These are phyloP conservation scores for Rosellinia necatrix DNA, from an alignment of 2,329 filamentous ascomycete species.

Conservation along the genomic window DNA sequence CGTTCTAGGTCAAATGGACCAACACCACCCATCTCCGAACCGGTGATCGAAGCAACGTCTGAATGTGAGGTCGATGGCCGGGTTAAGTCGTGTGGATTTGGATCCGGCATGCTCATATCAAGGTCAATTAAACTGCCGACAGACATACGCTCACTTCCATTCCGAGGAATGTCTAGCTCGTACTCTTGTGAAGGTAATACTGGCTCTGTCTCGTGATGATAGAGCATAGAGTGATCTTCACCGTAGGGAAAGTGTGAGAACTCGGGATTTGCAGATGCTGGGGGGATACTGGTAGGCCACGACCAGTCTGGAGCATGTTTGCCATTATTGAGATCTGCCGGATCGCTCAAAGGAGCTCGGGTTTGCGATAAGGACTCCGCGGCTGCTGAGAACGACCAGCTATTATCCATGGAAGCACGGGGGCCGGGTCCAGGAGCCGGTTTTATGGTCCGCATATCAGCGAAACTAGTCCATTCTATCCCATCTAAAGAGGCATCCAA, in stretches of 20 bases:
- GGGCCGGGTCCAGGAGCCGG: conserved; percentile 44
- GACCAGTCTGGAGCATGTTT: conserved; percentile 62
- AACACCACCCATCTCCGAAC: conserved; percentile 58
- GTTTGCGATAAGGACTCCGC: conserved; percentile 48
- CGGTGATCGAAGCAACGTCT: conserved; percentile 59
- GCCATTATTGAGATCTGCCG: conserved; percentile 57
- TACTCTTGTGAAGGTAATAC: conserved; percentile 47
- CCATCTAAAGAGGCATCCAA: conserved; percentile 64
- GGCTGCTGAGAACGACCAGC: conserved; percentile 49
- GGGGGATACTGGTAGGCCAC: conserved; percentile 58
- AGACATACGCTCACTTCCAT: conserved; percentile 47
- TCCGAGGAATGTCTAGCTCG: conserved; percentile 46
- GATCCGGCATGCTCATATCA: conserved; percentile 59
- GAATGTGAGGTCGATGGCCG: conserved; percentile 64
- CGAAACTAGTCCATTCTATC: conserved; percentile 60
- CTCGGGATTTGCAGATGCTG: conserved; percentile 58
- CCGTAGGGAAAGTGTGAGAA: conserved; percentile 56
- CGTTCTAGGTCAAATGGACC: conserved; percentile 68
- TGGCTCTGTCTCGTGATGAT: conserved; percentile 59
- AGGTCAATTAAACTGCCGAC: conserved; percentile 57
- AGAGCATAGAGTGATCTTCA: conserved; percentile 49
- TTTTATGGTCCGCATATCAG: conserved; percentile 65
- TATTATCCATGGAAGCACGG: conserved; percentile 55
- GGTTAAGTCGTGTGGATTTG: conserved; percentile 52
- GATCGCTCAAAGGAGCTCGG: conserved; percentile 60